Evolutionary conservation across 2,329 filamentous ascomycete species (phyloP), one percentile per base, ranked within the genome.

Genomic region (Phialophora macrospora): DNA sequence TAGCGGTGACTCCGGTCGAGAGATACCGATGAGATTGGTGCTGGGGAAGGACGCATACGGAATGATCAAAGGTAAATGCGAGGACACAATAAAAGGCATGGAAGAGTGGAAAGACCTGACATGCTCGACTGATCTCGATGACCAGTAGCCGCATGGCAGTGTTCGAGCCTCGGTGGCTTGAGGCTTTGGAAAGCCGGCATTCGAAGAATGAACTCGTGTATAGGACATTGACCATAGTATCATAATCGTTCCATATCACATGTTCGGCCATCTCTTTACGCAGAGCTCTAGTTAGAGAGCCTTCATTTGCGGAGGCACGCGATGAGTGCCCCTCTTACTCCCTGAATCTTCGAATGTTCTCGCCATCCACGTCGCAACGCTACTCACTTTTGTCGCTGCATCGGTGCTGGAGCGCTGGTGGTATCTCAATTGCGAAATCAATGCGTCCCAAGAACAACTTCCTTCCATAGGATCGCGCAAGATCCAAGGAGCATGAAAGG

Each of bases 21-120:
- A 81, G 22, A 75, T 88, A 1, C 87, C 86, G 0, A 70, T 82
- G 14, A 76, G 86, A 30, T 70, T 89, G 56, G 76, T 81, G n/a
- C 74, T 89, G 48, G 87, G 87, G 0, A 79, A 75, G 7, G 86
- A 88, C 73, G 76, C 76, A 6, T 71, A 83, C n/a, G 67, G 73
- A 4, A 73, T 68, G 2, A 77, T 86, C 11, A 77, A 76, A 60
- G 71, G 67, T 0, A 83, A 84, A 76, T 81, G 81, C 62, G 73
- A 76, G 54, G 71, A 74, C 9, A 83, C 81, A 0, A 56, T 83
- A 57, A 72, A 73, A 66, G 66, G 82, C 17, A 64, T 87, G 66
- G 75, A 82, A 46, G 81, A 84, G 64, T 87, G 84, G 84, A 80
- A 81, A 70, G 75, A 77, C 3, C 71, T 82, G 24, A 75, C 76